Evolutionary conservation across 805 yeast genomes (phyloP).

Genomic region (Candida suzukii): DNA sequence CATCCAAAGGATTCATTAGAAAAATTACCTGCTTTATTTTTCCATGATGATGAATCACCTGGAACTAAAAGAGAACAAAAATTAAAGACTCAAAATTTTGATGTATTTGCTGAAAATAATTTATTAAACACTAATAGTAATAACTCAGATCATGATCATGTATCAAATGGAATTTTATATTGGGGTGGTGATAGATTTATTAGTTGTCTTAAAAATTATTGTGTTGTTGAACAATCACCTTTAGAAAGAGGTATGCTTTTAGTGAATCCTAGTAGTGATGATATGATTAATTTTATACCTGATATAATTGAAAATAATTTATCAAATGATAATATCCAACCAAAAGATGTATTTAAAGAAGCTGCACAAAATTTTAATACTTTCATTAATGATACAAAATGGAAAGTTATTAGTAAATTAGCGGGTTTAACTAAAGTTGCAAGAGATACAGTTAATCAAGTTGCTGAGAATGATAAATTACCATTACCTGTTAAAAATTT

Average conservation of each 20-base stretch:
- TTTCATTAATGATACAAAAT: conserved; percentile 62
- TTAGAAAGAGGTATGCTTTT: conserved; percentile 67
- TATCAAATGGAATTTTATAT: conserved; percentile 39
- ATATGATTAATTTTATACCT: conserved; percentile 52
- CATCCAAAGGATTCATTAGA: conserved; percentile 56
- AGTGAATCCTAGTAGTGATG: conserved; percentile 71
- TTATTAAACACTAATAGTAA: conserved; percentile 29
- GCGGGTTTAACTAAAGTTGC: conserved; percentile 71
- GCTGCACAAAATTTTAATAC: conserved; percentile 32
- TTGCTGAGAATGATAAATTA: conserved; percentile 33
- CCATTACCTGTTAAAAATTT: conserved; percentile 55
- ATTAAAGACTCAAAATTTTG: conserved; percentile 55
- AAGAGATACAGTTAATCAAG: conserved; percentile 54
- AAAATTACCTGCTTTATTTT: conserved; percentile 76
- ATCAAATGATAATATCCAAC: no score
- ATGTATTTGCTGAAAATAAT: conserved; percentile 56
- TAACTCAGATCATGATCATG: background rate
- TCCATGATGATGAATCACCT: conserved; percentile 85
- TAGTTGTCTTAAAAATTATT: conserved; percentile 41
- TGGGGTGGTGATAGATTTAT: conserved; percentile 93
- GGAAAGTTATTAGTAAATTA: conserved; percentile 79
- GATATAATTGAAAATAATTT: conserved; percentile 25
- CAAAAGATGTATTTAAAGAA: conserved; percentile 21
- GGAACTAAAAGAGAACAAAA: conserved; percentile 62
- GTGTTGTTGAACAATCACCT: conserved; percentile 60